Conservation (phyloP, 352 stramenopile genomes). For the Peronospora farinosa region DNA sequence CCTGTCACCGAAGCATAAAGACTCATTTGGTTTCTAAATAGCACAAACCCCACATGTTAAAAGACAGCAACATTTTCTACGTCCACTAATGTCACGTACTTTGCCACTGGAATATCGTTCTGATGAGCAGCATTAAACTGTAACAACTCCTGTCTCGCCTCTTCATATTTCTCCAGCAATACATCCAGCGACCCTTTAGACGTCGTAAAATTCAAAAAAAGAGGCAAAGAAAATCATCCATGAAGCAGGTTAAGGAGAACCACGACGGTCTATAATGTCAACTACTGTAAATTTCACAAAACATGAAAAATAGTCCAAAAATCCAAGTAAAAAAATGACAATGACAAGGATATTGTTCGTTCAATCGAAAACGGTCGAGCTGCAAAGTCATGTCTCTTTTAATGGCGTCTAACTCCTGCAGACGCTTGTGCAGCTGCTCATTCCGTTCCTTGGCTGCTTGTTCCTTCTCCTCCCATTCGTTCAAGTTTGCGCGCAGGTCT, state of each 20-base stretch:
- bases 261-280: not conserved
- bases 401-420: conserved; percentile 57
- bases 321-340: conserved; percentile 4
- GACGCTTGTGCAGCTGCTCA: conserved; percentile 44
- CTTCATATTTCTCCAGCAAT: conserved; percentile 64
- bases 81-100: conserved; percentile 28
- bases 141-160: conserved; percentile 49
- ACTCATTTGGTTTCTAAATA: conserved; percentile 64
- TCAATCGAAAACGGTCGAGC: conserved; percentile 55
- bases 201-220: conserved; percentile 26
- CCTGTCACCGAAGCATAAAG: conserved; percentile 66
- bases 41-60: conserved; percentile 3
- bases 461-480: conserved; percentile 61
- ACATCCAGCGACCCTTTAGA: conserved; percentile 56
- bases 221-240: conserved; percentile 3
- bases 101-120: conserved; percentile 62
- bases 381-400: conserved; percentile 63
- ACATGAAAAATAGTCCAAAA: conserved; percentile 3
- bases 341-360: conserved; percentile 59
- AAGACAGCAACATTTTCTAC: not conserved
- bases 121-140: conserved; percentile 57
- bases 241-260: conserved; percentile 25
- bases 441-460: conserved; percentile 35
- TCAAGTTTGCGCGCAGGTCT: conserved; percentile 58
- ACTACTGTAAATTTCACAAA: not conserved